A percentile compares a stretch with the other conserved stretches of the same genome.
phyloP scores from a whole-genome alignment of 1,284 basidiomycete genomes.

The Schizophyllum amplum region DNA sequence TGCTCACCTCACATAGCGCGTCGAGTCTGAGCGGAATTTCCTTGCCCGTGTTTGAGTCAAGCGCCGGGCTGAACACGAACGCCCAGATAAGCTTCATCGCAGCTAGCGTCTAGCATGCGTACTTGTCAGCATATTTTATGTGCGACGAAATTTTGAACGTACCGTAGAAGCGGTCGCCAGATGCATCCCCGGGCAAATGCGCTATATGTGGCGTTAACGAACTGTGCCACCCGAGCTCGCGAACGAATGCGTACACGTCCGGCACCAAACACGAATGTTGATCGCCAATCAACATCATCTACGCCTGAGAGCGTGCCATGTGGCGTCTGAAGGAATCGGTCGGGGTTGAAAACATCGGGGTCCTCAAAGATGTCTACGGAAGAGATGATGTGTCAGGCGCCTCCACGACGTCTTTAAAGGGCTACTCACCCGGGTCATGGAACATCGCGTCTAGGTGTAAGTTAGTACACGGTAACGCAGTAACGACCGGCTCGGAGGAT shows the following conservation, averaged over 20 bases:
- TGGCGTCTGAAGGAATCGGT: neutral
- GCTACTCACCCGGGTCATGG: too few species aligned
- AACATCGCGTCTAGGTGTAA: neutral
- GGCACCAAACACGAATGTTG: neutral
- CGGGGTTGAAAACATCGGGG: neutral
- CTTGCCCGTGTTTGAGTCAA: slow-evolving; percentile 5
- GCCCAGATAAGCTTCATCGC: slow-evolving; percentile 21
- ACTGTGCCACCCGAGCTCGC: neutral
- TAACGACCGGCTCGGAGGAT: too few species aligned
- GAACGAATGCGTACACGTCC: neutral
- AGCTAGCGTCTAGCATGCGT: slow-evolving; percentile 2
- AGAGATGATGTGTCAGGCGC: too few species aligned
- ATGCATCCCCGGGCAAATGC: neutral
- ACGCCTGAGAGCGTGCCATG: neutral
- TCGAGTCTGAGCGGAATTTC: slow-evolving; percentile 4
- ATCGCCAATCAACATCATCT: neutral
- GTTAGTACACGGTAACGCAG: too few species aligned
- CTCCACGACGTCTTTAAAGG: too few species aligned
- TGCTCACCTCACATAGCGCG: neutral
- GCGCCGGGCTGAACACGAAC: slow-evolving; percentile 14
- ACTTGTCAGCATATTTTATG: too few species aligned
- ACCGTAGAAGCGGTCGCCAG: slow-evolving; percentile 19
- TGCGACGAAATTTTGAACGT: slow-evolving; percentile 11
- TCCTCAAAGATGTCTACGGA: neutral
- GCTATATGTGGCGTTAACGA: neutral